Base-by-base conservation (phyloP, 2,329 filamentous ascomycete species). In the Rhinocladiella similis region DNA sequence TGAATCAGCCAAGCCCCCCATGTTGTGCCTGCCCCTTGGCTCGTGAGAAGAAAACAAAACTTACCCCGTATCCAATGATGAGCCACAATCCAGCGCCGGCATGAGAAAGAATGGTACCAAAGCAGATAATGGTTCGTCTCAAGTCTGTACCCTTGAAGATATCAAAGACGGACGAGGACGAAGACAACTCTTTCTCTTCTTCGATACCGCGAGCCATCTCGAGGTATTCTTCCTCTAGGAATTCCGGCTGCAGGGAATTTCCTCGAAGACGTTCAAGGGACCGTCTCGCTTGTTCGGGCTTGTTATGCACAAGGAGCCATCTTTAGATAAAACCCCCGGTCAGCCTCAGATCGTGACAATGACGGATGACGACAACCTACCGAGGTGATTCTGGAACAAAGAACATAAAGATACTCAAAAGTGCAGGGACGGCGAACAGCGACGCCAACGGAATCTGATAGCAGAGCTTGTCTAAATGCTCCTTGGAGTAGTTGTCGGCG, bases 91-190 rank as follows among this genome's bases (percentile, higher is more conserved):
- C 57, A 13, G 57, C 51, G 3, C 48, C 45, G 12, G 53, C 48
- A 27, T 56, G 53, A 16, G 50, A 60, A 20, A 29, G 82, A 80
- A 66, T 85, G 82, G 64, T 84, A 83, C 64, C 83, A 81, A 57
- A 85, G 82, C 48, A 84, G 72, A 70, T 67, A 20, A 63, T 64
- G 1, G 69, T 70, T 13, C 69, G 62, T 3, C 69, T 53, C 4
- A 60, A 47, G 55, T 71, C 68, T 3, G 66, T 68, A 3, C 69
- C 68, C 57, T 68, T 70, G 45, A 69, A 50, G 7, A 70, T 63
- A n/a, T 71, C 69, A 3, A 70, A 59, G 10, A 67, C 60, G 18
- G 62, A 60, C 27, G 49, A 48, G 16, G 57, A 29, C 5, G 57
- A 54, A 1, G 49, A 50, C 46, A 60, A 35, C 16, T 56, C 53